A percentile compares a stretch with the other conserved stretches of the same genome.
Conservation (phyloP, 116 monocot genomes). For the Cymodocea nodosa region DNA sequence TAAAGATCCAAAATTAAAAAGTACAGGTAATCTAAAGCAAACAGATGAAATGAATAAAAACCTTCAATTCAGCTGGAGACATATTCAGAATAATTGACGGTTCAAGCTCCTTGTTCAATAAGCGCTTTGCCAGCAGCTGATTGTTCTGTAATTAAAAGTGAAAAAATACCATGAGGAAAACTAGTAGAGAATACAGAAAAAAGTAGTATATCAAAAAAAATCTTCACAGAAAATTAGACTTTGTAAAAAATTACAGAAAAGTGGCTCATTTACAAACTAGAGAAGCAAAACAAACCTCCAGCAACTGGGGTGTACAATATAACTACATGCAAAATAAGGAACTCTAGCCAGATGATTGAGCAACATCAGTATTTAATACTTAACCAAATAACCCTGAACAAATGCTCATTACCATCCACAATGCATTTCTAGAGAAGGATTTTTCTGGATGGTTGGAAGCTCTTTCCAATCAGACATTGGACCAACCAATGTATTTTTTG, state of each 20-base stretch:
- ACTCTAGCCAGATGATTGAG: too few species aligned
- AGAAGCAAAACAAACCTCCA: background rate
- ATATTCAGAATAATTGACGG: constrained; percentile 66
- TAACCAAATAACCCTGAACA: too few species aligned
- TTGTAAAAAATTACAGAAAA: background rate
- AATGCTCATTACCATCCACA: too few species aligned
- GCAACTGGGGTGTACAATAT: background rate
- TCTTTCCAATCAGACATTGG: too few species aligned
- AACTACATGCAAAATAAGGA: background rate
- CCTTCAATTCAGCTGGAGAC: constrained; percentile 93
- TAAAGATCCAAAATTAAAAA: too few species aligned
- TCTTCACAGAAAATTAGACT: too few species aligned
- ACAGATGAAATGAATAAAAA: constrained; percentile 10
- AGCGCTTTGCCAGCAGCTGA: constrained; percentile 41
- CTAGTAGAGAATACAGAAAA: background rate
- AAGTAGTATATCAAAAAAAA: background rate
- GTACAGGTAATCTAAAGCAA: background rate
- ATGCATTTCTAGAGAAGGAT: too few species aligned
- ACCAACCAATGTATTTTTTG: too few species aligned
- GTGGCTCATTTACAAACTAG: background rate
- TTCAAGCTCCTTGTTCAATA: constrained; percentile 71
- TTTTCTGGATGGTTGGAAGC: too few species aligned
- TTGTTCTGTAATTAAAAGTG: constrained; percentile 39
- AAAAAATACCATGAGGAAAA: background rate
- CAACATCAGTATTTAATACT: too few species aligned